phyloP scores from a whole-genome alignment of 1,284 basidiomycete species.

The Coniferiporia weirii region DNA sequence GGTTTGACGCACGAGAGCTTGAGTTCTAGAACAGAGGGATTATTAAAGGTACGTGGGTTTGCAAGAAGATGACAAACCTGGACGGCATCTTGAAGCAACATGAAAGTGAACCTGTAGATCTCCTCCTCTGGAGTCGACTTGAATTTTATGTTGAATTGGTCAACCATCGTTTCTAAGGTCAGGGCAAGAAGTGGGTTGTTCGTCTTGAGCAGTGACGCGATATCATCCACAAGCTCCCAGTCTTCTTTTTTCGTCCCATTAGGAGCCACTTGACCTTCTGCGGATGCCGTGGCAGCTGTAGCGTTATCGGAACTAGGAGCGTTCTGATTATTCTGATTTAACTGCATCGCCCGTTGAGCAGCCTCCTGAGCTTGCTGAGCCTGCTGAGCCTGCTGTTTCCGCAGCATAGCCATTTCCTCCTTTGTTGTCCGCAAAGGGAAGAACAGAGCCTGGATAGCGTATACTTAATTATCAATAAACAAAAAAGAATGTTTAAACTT shows the following conservation, averaged over 20 bases:
- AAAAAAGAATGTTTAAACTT: slow-evolving; percentile 25
- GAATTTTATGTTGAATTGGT: slow-evolving; percentile 90
- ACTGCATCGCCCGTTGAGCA: slow-evolving; percentile 17
- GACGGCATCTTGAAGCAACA: slow-evolving; percentile 72
- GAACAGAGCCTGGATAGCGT: slow-evolving; percentile 74
- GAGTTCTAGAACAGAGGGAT: slow-evolving; percentile 48
- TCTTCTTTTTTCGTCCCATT: slow-evolving; percentile 57
- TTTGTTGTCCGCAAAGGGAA: slow-evolving; percentile 90
- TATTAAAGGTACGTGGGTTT: background rate
- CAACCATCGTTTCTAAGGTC: slow-evolving; percentile 96
- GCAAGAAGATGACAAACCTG: slow-evolving; percentile 41
- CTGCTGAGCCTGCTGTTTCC: slow-evolving; percentile 29
- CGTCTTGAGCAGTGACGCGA: slow-evolving; percentile 93
- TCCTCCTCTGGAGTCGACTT: slow-evolving; percentile 93
- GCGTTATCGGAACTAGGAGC: slow-evolving; percentile 21
- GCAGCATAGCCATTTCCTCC: slow-evolving; percentile 75
- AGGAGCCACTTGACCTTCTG: slow-evolving; percentile 19
- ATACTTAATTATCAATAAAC: slow-evolving; percentile 6
- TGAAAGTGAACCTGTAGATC: slow-evolving; percentile 87
- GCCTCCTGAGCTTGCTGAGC: background rate
- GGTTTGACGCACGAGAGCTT: slow-evolving; percentile 57
- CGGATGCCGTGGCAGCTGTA: slow-evolving; percentile 22
- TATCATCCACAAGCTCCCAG: slow-evolving; percentile 92
- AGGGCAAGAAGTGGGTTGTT: slow-evolving; percentile 93
- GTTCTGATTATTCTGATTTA: slow-evolving; percentile 18